Evolutionary conservation across 257 asterid genomes (phyloP).

Genomic region (Handroanthus guayacan): DNA sequence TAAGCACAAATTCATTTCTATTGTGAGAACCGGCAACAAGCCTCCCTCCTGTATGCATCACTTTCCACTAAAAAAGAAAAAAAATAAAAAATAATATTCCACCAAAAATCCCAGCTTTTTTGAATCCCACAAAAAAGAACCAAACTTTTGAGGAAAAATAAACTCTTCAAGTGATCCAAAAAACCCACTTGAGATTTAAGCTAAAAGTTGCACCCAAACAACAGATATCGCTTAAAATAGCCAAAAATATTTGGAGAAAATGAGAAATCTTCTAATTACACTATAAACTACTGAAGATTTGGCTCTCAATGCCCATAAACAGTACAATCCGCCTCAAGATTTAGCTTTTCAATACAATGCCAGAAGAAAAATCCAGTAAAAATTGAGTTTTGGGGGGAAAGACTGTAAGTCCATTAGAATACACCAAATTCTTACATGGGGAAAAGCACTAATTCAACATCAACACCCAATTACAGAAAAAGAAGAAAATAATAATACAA

Average conservation of each 20-base stretch:
- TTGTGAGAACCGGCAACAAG: conserved; percentile 75
- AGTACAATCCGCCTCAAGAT: conserved; percentile 43
- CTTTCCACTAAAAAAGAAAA: conserved; percentile 27
- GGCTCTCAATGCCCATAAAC: conserved; percentile 16
- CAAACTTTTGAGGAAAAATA: neutral
- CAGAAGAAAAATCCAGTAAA: conserved; percentile 38
- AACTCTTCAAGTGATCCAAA: neutral
- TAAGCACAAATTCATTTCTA: conserved; percentile 68
- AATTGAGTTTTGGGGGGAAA: conserved; percentile 40
- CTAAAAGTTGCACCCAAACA: conserved; percentile 19
- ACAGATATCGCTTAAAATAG: neutral
- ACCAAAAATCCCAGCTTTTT: conserved; percentile 29
- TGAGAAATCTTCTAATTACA: neutral
- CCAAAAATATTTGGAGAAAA: conserved; percentile 13
- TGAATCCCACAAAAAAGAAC: conserved; percentile 27
- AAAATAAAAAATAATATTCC: neutral
- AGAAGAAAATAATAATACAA: conserved; percentile 26
- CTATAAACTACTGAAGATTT: neutral
- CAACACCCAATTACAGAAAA: conserved; percentile 33
- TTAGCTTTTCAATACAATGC: conserved; percentile 43
- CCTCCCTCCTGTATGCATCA: conserved; percentile 70
- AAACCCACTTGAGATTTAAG: neutral
- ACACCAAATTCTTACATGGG: conserved; percentile 38
- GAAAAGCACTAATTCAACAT: conserved; percentile 39
- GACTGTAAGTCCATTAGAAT: conserved; percentile 44